These are phyloP conservation scores for Xylaria sp. DNA, from an alignment of 2,329 filamentous ascomycete species.

Conservation along the genomic window DNA sequence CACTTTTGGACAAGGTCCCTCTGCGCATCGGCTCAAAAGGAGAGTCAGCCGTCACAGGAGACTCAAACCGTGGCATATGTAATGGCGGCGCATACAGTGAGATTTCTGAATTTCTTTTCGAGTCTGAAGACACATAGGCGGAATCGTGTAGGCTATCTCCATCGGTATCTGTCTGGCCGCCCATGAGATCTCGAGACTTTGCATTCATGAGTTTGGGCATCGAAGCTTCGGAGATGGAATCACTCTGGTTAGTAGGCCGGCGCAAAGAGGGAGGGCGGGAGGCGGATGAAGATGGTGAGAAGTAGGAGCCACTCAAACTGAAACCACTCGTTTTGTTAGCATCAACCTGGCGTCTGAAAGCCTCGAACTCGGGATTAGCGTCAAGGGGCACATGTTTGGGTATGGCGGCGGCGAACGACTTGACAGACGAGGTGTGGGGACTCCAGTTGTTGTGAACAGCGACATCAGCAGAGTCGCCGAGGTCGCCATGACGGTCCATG, in stretches of 20 bases:
- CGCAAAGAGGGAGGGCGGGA: constrained; percentile 58
- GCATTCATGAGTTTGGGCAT: constrained; percentile 40
- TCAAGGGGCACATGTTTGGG: constrained; percentile 78
- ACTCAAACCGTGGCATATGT: constrained; percentile 59
- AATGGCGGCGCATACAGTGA: constrained; percentile 57
- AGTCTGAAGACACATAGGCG: constrained; percentile 65
- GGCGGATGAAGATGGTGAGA: constrained; percentile 52
- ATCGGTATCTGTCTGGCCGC: constrained; percentile 57
- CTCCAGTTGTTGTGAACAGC: constrained; percentile 77
- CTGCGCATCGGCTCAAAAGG: constrained; percentile 50
- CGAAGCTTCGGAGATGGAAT: constrained; percentile 53
- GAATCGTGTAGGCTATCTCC: constrained; percentile 62
- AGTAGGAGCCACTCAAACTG: constrained; percentile 60
- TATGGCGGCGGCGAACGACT: constrained; percentile 74
- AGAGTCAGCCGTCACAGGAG: constrained; percentile 54
- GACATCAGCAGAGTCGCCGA: constrained; percentile 71
- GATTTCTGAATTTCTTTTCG: constrained; percentile 63
- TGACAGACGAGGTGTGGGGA: constrained; percentile 75
- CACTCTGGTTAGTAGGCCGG: constrained; percentile 62
- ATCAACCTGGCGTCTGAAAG: constrained; percentile 79
- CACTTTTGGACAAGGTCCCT: constrained; percentile 55
- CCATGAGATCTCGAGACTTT: constrained; percentile 39
- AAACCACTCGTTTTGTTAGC: constrained; percentile 65
- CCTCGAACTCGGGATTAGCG: constrained; percentile 83
- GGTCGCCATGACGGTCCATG: constrained; percentile 69